Evolutionary conservation across 352 stramenopile genomes (phyloP).

Genomic region (Phytophthora meadii): DNA sequence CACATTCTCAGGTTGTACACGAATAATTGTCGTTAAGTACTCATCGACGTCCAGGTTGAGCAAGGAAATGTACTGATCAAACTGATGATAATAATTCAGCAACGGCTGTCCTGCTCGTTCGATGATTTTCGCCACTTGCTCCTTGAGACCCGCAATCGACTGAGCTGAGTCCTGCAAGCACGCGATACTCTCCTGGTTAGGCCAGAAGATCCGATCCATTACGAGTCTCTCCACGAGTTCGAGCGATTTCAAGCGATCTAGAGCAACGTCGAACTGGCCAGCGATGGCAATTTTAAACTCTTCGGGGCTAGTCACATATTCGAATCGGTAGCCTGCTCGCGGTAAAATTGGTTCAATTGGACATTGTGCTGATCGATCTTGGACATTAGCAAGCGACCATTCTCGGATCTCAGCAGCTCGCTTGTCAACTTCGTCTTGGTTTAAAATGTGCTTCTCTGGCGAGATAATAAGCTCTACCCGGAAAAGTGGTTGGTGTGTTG

Average conservation of each 20-base stretch:
- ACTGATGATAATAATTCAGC: conserved; percentile 81
- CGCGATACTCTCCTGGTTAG: conserved; percentile 91
- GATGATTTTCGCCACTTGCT: conserved; percentile 57
- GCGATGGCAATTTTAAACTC: conserved; percentile 79
- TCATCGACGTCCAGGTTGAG: conserved; percentile 92
- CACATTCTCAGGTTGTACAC: conserved; percentile 42
- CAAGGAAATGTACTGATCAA: conserved; percentile 88
- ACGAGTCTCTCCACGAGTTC: conserved; percentile 92
- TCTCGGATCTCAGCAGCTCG: conserved; percentile 66
- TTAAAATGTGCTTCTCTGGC: conserved; percentile 55
- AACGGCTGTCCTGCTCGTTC: conserved; percentile 59
- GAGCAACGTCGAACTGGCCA: conserved; percentile 80
- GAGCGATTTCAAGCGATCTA: conserved; percentile 87
- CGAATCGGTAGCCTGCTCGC: conserved; percentile 68
- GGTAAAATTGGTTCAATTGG: conserved; percentile 50
- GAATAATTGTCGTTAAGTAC: conserved; percentile 78
- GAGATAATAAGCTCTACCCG: conserved; percentile 80
- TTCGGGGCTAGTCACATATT: conserved; percentile 71
- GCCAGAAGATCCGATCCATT: conserved; percentile 96
- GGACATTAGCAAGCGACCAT: conserved; percentile 61
- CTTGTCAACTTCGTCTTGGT: conserved; percentile 59
- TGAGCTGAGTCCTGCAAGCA: conserved; percentile 73
- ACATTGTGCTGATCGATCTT: conserved; percentile 60
- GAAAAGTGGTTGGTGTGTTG: conserved; percentile 70
- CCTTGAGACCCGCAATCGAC: conserved; percentile 63